A percentile compares a stretch with the other conserved stretches of the same genome.
These are phyloP conservation scores for Haplosporangium sp. DNA, from an alignment of 371 early-diverging fungal species.

Conservation along the genomic window DNA sequence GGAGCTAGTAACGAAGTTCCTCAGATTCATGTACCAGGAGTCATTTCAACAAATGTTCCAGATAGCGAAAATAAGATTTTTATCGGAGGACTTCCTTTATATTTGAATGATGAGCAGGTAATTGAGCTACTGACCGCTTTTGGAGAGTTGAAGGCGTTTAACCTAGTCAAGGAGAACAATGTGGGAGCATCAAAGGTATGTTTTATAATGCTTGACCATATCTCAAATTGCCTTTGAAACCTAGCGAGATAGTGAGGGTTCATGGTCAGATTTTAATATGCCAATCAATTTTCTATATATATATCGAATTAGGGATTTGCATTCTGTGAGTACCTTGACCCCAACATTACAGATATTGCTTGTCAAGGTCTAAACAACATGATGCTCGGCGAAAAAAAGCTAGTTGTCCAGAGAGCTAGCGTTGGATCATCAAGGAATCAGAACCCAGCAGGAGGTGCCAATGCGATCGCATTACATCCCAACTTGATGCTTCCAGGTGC, in stretches of 20 bases:
- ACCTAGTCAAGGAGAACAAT: conserved; percentile 87
- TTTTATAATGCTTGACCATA: not conserved
- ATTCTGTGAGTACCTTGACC: conserved; percentile 95
- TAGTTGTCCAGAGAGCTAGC: conserved; percentile 96
- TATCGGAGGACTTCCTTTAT: conserved; percentile 92
- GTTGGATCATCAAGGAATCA: conserved; percentile 77
- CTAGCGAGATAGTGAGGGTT: no score
- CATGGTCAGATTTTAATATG: not conserved
- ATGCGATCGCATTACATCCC: conserved; percentile 42
- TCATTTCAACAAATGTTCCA: conserved; percentile 85
- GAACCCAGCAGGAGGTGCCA: conserved; percentile 50
- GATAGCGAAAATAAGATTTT: conserved; percentile 95
- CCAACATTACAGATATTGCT: conserved; percentile 90
- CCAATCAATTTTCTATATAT: not conserved
- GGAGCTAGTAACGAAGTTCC: conserved; percentile 63
- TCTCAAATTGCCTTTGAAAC: no score
- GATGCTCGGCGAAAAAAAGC: conserved; percentile 93
- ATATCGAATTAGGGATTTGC: conserved; percentile 83
- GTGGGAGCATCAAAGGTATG: conserved; percentile 86
- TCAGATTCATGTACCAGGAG: conserved; percentile 67
- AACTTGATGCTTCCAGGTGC: conserved; percentile 33
- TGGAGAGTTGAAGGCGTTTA: conserved; percentile 93
- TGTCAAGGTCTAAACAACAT: conserved; percentile 95
- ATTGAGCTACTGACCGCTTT: conserved; percentile 93
- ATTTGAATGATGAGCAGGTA: conserved; percentile 93